Evolutionary conservation across 768 basidiomycete species (phyloP).

Genomic region (Trametes meyenii): DNA sequence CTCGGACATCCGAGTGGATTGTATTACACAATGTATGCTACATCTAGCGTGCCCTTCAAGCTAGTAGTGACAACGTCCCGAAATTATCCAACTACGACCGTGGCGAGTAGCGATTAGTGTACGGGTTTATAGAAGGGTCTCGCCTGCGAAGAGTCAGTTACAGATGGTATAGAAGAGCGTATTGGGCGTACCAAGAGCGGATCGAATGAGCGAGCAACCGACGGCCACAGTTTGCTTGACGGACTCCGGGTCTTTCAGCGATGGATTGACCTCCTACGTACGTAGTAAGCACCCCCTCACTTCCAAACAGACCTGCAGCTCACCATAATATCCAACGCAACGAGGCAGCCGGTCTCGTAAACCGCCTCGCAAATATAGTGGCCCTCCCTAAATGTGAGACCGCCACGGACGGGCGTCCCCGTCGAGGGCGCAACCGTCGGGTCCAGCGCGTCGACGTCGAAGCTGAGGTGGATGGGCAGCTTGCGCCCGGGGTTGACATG

Average conservation of each 20-base stretch:
- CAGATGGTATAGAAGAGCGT: too few species aligned
- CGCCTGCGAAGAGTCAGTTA: slow-evolving; percentile 15
- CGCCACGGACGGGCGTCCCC: slow-evolving; percentile 93
- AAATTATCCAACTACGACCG: too few species aligned
- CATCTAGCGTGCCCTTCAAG: slow-evolving; percentile 7
- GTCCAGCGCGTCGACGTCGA: slow-evolving; percentile 95
- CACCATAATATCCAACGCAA: slow-evolving; percentile 94
- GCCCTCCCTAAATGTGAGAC: slow-evolving; percentile 96
- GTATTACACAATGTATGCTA: slow-evolving; percentile 19
- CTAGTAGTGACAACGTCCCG: neutral
- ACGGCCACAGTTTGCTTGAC: slow-evolving; percentile 89
- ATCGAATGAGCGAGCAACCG: slow-evolving; percentile 82
- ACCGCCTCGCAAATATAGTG: slow-evolving; percentile 96
- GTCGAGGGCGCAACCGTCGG: slow-evolving; percentile 96
- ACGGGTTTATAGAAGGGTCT: slow-evolving; percentile 29
- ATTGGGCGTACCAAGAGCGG: slow-evolving; percentile 69
- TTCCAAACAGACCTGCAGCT: neutral
- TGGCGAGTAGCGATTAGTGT: neutral
- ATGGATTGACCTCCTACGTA: slow-evolving; percentile 93
- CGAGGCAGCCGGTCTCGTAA: slow-evolving; percentile 89
- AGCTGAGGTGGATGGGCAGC: slow-evolving; percentile 90
- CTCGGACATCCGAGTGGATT: neutral
- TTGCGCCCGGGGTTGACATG: slow-evolving; percentile 86
- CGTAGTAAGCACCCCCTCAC: slow-evolving; percentile 3
- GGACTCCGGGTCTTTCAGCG: slow-evolving; percentile 71